Evolutionary conservation across 805 yeast species (phyloP), one percentile per base, ranked within the genome.

Genomic region (Saturnispora halmiae): DNA sequence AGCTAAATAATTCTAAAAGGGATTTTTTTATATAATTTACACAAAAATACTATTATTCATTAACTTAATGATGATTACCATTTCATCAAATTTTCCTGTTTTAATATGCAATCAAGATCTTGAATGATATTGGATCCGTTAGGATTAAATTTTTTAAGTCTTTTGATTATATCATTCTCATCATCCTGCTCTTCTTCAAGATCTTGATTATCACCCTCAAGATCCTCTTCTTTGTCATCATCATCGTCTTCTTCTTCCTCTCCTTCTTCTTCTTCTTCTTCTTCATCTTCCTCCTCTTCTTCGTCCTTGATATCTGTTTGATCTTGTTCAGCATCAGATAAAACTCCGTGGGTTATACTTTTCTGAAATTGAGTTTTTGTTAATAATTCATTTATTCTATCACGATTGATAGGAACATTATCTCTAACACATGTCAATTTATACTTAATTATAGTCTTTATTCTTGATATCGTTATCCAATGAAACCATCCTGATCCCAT

Each of bases 401-500:
- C 59, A 36, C 55, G 52, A 48, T 72, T 70, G 45, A 77, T 49
- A 27, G 67, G 56, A 53, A 66, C 65, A 48, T 75, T 70, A 60
- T 59, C 72, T 59, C 72, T 74, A 35, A 82, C 59, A 45, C 78
- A 72, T 16, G 73, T 72, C 41, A 87, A 61, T 55, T 86, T 87
- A 51, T 82, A 81, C 50, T 85, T 70, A 44, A 86, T 70, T 15
- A 88, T 70, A 37, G 77, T 66, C 50, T 96, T 69, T 3, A 86
- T 62, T 22, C 77, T 75, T 21, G 72, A 70, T 52, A 86, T 66
- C 3, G 79, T 75, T 32, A 75, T 67, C 46, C 70, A 72, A 40
- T 70, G 70, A 45, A 75, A 72, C 97, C 97, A 90, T 1, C 97
- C 97, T 41, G 79, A 82, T 36, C 72, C 72, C 43, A 72, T 73